Percentiles rank a stretch among this genome's conserved stretches.
phyloP scores from a whole-genome alignment of 345 rosid species.

The Eucalyptus sp. region DNA sequence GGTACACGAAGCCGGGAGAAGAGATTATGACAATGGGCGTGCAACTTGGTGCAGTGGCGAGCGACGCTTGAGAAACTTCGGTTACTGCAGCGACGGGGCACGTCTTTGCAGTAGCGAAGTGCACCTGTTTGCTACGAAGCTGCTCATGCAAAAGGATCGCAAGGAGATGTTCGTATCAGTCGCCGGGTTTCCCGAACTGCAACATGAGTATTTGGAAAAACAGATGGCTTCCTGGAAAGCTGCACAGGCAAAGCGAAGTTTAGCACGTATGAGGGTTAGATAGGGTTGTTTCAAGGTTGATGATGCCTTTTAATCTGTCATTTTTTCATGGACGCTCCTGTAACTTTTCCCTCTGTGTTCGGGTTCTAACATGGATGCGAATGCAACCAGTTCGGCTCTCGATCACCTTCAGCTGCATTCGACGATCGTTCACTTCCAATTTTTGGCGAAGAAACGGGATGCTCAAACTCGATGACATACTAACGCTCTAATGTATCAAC shows the following conservation, averaged over 20 bases:
- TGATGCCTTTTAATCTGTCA: not conserved
- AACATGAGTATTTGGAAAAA: too few relatives aligned
- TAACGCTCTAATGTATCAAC: not conserved
- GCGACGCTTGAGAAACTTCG: not conserved
- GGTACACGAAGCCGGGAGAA: not conserved
- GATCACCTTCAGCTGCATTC: not conserved
- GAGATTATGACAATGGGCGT: not conserved
- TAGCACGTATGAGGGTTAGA: fast-evolving
- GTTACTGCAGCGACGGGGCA: not conserved
- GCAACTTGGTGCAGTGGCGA: not conserved
- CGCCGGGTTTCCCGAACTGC: not conserved
- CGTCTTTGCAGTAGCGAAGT: not conserved
- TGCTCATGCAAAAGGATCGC: not conserved
- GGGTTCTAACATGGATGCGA: not conserved
- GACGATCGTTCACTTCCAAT: not conserved
- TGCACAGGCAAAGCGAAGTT: not conserved
- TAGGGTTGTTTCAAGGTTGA: not conserved
- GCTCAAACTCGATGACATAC: not conserved
- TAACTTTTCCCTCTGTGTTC: not conserved
- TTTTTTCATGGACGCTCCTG: not conserved
- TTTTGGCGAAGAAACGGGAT: not conserved
- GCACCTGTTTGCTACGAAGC: not conserved
- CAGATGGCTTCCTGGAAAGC: not conserved
- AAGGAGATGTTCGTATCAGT: not conserved
- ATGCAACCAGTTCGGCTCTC: too few relatives aligned